Base-by-base conservation (phyloP, 768 basidiomycete species). In the Trametes coccinea region DNA sequence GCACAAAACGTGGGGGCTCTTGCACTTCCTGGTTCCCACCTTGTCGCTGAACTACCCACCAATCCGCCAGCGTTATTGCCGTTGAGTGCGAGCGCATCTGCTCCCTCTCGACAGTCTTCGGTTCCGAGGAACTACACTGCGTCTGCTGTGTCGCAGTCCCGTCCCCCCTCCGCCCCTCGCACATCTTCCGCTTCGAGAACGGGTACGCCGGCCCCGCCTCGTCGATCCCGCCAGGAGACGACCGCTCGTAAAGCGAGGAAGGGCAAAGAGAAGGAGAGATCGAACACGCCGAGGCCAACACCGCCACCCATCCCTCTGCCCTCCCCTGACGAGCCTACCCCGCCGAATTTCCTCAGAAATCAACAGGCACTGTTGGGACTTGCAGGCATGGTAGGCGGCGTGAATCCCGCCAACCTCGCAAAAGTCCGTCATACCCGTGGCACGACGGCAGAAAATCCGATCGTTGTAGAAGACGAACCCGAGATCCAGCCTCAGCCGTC, bases 21-120 rank as follows among this genome's bases (percentile, higher is more conserved):
- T 92, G 91, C 91, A 92, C 91, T 92, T 90, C 89, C 89, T 92
- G 91, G 90, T 85, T 90, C 89, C 90, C 90, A 89, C 80, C 81
- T 79, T 76, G 80, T 79, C 89, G 89, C 89, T 92, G 88, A 92
- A 92, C 82, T 87, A 78, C 83, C 89, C 78, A 82, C 87, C 80
- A 78, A 84, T 80, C 85, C 87, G 84, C 75, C 87, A 90, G 89
- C 84, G 80, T 82, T 80, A 78, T 80, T 82, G 74, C 77, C 80
- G 52, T 62, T 62, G 63, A 64, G 51, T 58, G 55, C 54, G 60
- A 64, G 45, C 51, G 64, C 60, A 30, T 46, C 37, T 65, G 60
- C 77, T 74, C 70, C 77, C 61, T 78, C 71, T 77, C 43, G 46
- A 22, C 41, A 37, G 14, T 13, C 62, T 52, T 46, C 52, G 30